These are phyloP conservation scores for Jamesozyma rosinii DNA, from an alignment of 805 yeast species.

Conservation along the genomic window DNA sequence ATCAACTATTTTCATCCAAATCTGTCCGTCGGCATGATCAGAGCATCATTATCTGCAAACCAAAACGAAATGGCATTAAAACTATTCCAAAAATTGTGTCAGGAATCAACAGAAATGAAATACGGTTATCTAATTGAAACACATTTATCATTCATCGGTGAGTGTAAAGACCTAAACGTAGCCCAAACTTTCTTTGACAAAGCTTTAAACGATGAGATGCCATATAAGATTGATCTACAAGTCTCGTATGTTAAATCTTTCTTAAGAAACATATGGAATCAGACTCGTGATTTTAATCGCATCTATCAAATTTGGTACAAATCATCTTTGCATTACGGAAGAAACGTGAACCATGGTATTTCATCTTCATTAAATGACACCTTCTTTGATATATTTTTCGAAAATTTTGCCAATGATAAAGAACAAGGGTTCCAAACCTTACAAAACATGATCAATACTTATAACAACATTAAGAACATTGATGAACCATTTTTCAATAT, in stretches of 20 bases:
- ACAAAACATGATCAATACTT: slow-evolving; percentile 45
- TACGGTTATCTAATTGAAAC: slow-evolving; percentile 57
- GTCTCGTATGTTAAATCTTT: slow-evolving; percentile 64
- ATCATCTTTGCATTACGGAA: slow-evolving; percentile 50
- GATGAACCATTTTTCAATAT: slow-evolving; percentile 82
- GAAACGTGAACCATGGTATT: slow-evolving; percentile 54
- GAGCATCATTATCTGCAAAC: slow-evolving; percentile 57
- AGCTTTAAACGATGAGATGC: slow-evolving; percentile 60
- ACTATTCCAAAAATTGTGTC: slow-evolving; percentile 51
- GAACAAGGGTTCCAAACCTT: slow-evolving; percentile 49
- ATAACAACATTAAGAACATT: slow-evolving; percentile 47
- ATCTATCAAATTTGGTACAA: slow-evolving; percentile 55
- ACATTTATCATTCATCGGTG: slow-evolving; percentile 71
- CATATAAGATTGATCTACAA: slow-evolving; percentile 61
- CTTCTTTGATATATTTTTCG: slow-evolving; percentile 60
- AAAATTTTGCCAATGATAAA: slow-evolving; percentile 39
- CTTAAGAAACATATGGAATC: slow-evolving; percentile 49
- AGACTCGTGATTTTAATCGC: slow-evolving; percentile 47
- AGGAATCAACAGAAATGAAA: slow-evolving; percentile 38
- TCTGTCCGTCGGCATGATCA: slow-evolving; percentile 62
- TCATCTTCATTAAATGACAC: slow-evolving; percentile 64
- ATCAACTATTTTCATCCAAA: slow-evolving; percentile 34
- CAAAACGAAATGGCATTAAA: slow-evolving; percentile 58
- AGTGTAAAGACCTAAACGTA: slow-evolving; percentile 59
- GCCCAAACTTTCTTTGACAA: slow-evolving; percentile 69